Conservation (phyloP, 2,329 filamentous ascomycete genomes). For the Colletotrichum graminicola region DNA sequence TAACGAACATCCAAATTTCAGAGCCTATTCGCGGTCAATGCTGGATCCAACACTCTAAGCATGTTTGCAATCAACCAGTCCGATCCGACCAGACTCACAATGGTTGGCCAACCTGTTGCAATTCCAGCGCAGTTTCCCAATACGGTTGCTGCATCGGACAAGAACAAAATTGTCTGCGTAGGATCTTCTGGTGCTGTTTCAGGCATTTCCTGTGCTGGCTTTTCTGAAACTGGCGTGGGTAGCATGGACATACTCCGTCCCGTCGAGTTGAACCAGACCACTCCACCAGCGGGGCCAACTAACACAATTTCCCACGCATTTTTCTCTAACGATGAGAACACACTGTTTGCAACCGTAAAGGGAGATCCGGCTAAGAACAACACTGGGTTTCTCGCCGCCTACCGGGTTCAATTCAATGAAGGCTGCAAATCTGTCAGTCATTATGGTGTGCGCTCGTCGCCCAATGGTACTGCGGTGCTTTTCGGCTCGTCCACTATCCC, state of each 20-base stretch:
- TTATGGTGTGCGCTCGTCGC: conserved; percentile 55
- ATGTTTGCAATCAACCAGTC: conserved; percentile 59
- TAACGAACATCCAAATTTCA: conserved; percentile 44
- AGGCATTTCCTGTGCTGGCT: conserved; percentile 59
- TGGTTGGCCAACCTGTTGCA: conserved; percentile 57
- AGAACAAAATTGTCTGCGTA: conserved; percentile 60
- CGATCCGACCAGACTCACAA: conserved; percentile 59
- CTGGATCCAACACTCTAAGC: conserved; percentile 64
- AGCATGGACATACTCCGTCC: conserved; percentile 59
- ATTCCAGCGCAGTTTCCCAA: conserved; percentile 66
- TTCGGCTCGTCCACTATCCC: conserved; percentile 66
- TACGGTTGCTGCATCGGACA: conserved; percentile 61
- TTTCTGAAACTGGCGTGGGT: conserved; percentile 53
- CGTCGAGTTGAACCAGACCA: conserved; percentile 66
- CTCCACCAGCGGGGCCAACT: conserved; percentile 67
- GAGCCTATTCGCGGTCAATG: conserved; percentile 67
- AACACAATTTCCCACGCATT: conserved; percentile 72
- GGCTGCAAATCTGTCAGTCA: conserved; percentile 39
- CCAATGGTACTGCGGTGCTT: conserved; percentile 67
- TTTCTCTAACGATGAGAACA: conserved; percentile 66
- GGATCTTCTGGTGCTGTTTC: conserved; percentile 58
- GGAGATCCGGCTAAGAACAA: conserved; percentile 67
- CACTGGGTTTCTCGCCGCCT: conserved; percentile 67
- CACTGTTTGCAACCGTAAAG: conserved; percentile 70
- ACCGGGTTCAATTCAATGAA: conserved; percentile 53